A percentile compares a stretch with the other conserved stretches of the same genome.
Evolutionary conservation across 768 basidiomycete species (phyloP).

Genomic region (Pholiota molesta): DNA sequence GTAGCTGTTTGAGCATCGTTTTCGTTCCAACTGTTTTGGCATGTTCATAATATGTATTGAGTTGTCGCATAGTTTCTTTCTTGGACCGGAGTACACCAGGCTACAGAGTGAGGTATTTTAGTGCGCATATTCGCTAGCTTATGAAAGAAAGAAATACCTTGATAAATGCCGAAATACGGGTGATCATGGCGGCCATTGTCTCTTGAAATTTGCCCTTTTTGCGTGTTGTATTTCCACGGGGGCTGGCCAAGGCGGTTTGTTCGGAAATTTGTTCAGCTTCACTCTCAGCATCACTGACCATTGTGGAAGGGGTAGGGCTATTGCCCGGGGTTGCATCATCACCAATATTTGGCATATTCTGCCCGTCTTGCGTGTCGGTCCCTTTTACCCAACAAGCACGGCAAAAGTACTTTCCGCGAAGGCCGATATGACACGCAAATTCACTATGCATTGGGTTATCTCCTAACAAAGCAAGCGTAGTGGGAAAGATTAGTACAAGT

Average conservation of each 20-base stretch:
- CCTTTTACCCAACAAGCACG: constrained; percentile 39
- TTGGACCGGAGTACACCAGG: constrained; percentile 15
- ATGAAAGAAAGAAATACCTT: too few relatives aligned
- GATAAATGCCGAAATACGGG: too few relatives aligned
- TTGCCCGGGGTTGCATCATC: neutral
- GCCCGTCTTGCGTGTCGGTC: constrained; percentile 13
- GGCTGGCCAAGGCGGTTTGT: neutral
- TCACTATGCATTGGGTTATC: constrained; percentile 44
- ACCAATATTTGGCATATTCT: constrained; percentile 6
- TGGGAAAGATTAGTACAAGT: constrained; percentile 30
- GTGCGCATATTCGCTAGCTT: too few relatives aligned
- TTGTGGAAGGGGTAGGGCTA: neutral
- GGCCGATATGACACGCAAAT: constrained; percentile 46
- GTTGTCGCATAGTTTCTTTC: constrained; percentile 17
- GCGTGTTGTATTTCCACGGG: neutral
- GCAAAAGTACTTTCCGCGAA: constrained; percentile 42
- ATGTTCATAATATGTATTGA: constrained; percentile 21
- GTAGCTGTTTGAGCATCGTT: constrained; percentile 18
- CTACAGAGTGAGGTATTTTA: constrained; percentile 9
- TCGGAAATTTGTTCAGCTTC: neutral
- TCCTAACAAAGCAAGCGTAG: constrained; percentile 36
- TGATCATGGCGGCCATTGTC: too few relatives aligned
- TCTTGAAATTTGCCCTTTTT: neutral
- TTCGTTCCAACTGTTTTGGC: constrained; percentile 20
- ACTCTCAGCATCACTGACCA: neutral